Percentiles rank a stretch among this genome's conserved stretches.
phyloP scores from a whole-genome alignment of 1,284 basidiomycete species.

The Gyrodon tennesseensis region DNA sequence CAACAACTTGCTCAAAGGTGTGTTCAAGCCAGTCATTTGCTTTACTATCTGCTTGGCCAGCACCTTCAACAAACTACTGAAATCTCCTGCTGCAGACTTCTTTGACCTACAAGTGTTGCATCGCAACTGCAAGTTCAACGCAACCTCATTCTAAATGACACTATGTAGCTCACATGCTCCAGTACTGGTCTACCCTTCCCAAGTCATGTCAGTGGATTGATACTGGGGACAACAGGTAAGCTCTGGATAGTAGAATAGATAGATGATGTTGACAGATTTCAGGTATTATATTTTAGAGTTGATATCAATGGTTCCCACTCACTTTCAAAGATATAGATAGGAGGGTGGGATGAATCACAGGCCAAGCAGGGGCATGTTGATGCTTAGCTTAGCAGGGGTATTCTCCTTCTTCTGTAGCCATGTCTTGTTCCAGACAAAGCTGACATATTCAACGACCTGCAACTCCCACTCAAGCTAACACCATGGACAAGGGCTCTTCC shows the following conservation, averaged over 20 bases:
- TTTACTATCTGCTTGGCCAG: no score
- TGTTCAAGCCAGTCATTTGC: no score
- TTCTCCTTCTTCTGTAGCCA: no score
- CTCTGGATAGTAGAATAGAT: slow-evolving; percentile 30
- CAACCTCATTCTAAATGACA: no score
- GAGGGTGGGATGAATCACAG: slow-evolving; percentile 25
- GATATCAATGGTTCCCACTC: no score
- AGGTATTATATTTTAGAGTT: slow-evolving; percentile 30
- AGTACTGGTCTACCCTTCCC: slow-evolving; percentile 29
- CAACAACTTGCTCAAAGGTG: no score
- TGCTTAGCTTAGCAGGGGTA: neutral
- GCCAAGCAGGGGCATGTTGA: slow-evolving; percentile 23
- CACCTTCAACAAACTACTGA: no score
- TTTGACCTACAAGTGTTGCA: no score
- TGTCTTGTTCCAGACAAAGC: slow-evolving; percentile 18
- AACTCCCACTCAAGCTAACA: no score
- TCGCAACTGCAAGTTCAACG: no score
- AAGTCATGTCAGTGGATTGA: neutral
- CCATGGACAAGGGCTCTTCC: no score
- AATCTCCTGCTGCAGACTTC: no score
- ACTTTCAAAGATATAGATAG: slow-evolving; percentile 19
- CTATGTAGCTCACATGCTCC: neutral
- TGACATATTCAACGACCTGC: slow-evolving; percentile 34
- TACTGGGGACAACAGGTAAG: slow-evolving; percentile 32
- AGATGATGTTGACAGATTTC: slow-evolving; percentile 35